Conservation (phyloP, 805 yeast species). For the Tetrapisispora fleetii region DNA sequence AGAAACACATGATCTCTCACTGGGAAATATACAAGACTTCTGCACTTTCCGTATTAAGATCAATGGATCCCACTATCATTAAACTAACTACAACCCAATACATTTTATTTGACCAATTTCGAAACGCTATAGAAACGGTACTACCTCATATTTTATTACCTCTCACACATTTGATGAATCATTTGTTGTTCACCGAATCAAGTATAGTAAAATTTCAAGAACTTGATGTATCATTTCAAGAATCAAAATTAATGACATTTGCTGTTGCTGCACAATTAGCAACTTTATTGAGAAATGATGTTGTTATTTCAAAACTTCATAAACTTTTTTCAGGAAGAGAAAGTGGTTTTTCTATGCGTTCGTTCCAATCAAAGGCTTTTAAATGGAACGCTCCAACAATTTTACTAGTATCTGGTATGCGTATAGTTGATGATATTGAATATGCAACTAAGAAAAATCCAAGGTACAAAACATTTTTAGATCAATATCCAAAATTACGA, state of each 20-base stretch:
- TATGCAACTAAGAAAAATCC: slow-evolving; percentile 19
- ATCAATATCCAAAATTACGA: slow-evolving; percentile 38
- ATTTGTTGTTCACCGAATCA: slow-evolving; percentile 30
- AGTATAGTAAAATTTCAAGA: slow-evolving; percentile 11
- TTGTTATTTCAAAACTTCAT: slow-evolving; percentile 17
- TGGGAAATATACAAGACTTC: slow-evolving; percentile 37
- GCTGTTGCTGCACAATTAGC: slow-evolving; percentile 35
- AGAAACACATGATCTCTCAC: slow-evolving; percentile 18
- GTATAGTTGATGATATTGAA: slow-evolving; percentile 28
- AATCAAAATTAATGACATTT: slow-evolving; percentile 19
- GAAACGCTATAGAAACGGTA: slow-evolving; percentile 22
- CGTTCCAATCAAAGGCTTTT: slow-evolving; percentile 72
- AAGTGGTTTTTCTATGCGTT: slow-evolving; percentile 75
- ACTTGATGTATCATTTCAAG: slow-evolving; percentile 1
- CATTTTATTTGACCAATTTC: slow-evolving; percentile 30
- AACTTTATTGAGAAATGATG: slow-evolving; percentile 30
- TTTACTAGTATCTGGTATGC: slow-evolving; percentile 56
- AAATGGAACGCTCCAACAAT: slow-evolving; percentile 89
- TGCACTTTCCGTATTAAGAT: slow-evolving; percentile 39
- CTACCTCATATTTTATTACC: slow-evolving; percentile 39
- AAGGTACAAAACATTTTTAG: slow-evolving; percentile 42
- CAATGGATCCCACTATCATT: slow-evolving; percentile 36
- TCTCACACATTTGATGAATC: slow-evolving; percentile 36
- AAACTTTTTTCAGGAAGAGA: slow-evolving; percentile 63
- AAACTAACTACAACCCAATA: slow-evolving; percentile 11